Conservation (phyloP, 2,329 filamentous ascomycete genomes). For the Nigrograna mackinnonii region DNA sequence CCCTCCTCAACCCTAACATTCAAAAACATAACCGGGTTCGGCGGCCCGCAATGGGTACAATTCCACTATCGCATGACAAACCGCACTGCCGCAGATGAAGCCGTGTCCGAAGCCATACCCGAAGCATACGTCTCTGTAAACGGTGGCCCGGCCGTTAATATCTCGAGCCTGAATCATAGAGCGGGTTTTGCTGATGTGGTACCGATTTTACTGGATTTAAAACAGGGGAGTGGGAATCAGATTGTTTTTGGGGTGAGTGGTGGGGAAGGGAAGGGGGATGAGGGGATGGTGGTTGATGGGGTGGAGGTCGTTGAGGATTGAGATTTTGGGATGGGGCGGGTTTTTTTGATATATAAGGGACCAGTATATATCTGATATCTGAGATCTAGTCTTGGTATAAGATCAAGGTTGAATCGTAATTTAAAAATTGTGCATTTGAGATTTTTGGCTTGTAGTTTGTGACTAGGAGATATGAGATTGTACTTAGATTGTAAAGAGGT, state of each 20-base stretch:
- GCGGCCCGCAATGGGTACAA: slow-evolving; percentile 40
- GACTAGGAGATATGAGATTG: too few relatives aligned
- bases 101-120: slow-evolving; percentile 16
- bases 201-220: slow-evolving; percentile 36
- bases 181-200: slow-evolving; percentile 41
- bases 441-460: too few relatives aligned
- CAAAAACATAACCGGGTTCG: slow-evolving; percentile 42
- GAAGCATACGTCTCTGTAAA: slow-evolving; percentile 42
- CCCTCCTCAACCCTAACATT: slow-evolving; percentile 28
- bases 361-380: too few relatives aligned
- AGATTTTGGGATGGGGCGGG: too few relatives aligned
- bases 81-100: slow-evolving; percentile 5
- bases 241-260: slow-evolving; percentile 41
- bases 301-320: slow-evolving; percentile 21
- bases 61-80: slow-evolving; percentile 41
- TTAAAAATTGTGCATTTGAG: too few relatives aligned
- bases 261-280: not conserved
- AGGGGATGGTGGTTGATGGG: slow-evolving; percentile 13
- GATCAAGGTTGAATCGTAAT: too few relatives aligned
- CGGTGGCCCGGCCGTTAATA: slow-evolving; percentile 35
- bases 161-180: slow-evolving; percentile 41
- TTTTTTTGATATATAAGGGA: too few relatives aligned
- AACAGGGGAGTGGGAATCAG: slow-evolving; percentile 36
- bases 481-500: too few relatives aligned
- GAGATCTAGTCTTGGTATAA: too few relatives aligned